Evolutionary conservation across 768 basidiomycete species (phyloP), one percentile per base, ranked within the genome.

Genomic region (Russula lepida): DNA sequence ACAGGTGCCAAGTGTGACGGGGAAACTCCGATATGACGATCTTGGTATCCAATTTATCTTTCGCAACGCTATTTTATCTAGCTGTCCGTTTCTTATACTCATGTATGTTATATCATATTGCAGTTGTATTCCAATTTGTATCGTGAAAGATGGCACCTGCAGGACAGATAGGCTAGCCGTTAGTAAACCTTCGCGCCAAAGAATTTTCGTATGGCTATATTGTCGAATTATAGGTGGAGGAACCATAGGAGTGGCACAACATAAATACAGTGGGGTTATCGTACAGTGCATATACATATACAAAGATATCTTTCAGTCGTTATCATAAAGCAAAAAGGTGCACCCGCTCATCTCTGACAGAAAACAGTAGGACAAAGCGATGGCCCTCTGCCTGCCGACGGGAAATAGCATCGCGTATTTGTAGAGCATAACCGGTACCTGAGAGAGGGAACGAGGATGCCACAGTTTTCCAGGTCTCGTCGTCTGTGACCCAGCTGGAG

Each of bases 391-490:
- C 72, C 65, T 82, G 87, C 30, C 80, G 78, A 66, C 82, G 86
- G 25, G 74, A 71, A 3, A 82, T 79, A 1, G 85, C 79, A 37
- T 92, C 89, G 23, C 87, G 79, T 21, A 92, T 73, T 58, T 86
- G 85, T 25, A 78, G 70, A 1, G 85, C 87, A 68, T 90, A 90
- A 3, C 79, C 77, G 7, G 79, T 74, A 54, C 82, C 79, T 48
- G 81, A 77, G 28, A 78, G 72, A 0, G 85, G 82, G 70, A 89
- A 86, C 9, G 72, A 70, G 0, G 77, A 74, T 7, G 77, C 69
- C 41, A 90, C 76, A 2, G 75, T 61, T 71, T 84, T 86, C 88
- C 90, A 89, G 0, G 77, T 75, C 41, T 91, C 88, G 47, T 92
- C 90, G 62, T 89, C 88, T 5, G 78, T 78, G 27, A 90, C 72